These are phyloP conservation scores for Phylloboletellus chloephorus DNA, from an alignment of 1,284 basidiomycete species.

Conservation along the genomic window DNA sequence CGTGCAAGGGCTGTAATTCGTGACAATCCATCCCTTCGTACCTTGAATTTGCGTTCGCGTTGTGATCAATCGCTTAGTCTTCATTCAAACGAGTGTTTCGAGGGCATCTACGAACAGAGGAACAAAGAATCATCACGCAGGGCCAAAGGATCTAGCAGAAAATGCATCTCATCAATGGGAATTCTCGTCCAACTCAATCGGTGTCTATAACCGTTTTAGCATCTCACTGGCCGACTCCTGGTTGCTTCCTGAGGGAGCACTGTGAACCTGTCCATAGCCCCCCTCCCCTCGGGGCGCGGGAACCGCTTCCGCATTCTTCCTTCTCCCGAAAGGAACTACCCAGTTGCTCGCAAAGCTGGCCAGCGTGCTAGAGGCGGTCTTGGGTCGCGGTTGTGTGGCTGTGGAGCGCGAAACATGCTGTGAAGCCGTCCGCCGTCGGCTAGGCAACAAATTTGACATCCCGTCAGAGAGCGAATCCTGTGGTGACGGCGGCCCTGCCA, in stretches of 20 bases:
- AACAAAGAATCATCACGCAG: neutral
- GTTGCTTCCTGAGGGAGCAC: slow-evolving; percentile 17
- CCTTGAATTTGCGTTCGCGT: too few species aligned
- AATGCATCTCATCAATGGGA: neutral
- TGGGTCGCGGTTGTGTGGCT: slow-evolving; percentile 5
- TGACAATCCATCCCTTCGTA: too few species aligned
- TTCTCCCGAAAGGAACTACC: slow-evolving; percentile 57
- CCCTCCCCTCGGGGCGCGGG: slow-evolving; percentile 7
- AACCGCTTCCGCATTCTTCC: slow-evolving; percentile 36
- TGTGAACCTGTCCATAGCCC: slow-evolving; percentile 13
- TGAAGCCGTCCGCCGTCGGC: slow-evolving; percentile 51
- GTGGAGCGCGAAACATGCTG: slow-evolving; percentile 44
- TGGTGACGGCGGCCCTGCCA: slow-evolving; percentile 46
- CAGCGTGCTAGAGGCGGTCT: slow-evolving; percentile 41
- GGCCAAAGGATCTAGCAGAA: neutral
- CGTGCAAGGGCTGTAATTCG: too few species aligned
- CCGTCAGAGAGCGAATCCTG: slow-evolving; percentile 55
- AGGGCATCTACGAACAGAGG: neutral
- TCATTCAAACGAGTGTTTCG: neutral
- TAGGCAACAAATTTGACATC: slow-evolving; percentile 42
- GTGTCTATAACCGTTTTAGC: slow-evolving; percentile 35
- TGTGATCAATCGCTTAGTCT: too few species aligned
- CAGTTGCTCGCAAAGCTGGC: slow-evolving; percentile 62
- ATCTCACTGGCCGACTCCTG: slow-evolving; percentile 40
- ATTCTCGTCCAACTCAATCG: neutral